Base-by-base conservation (phyloP, 768 basidiomycete species). In the Scleroderma citrinum region DNA sequence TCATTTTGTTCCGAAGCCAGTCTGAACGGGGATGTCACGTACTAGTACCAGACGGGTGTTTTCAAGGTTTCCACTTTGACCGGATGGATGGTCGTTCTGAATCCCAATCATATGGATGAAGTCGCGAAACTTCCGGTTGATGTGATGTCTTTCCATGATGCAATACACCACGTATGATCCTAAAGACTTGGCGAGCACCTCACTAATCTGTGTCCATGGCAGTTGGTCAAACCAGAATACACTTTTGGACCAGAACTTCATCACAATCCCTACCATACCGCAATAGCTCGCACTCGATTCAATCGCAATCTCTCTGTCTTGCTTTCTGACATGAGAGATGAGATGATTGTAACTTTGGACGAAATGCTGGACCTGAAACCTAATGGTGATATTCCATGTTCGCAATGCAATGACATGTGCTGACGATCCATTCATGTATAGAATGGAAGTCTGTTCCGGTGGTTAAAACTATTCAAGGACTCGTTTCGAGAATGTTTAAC, bases 241-340 rank as follows among this genome's bases (percentile, higher is more conserved):
- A 32, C 43, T 8, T 20, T 30, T 26, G 19, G 43, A 11, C 29
- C 17, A 19, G 29, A 30, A 17, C 19, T 44, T n/a, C n/a, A 5
- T 20, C 17, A 44, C 5, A 60, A 70, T 46, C 44, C 39, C 2
- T 72, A 70, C 38, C 71, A 71, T 40, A 38, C 61, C 17, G 30
- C 48, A 6, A 45, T 70, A 21, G 31, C 71, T 8, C 65, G 62
- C 13, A 50, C 49, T 2, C 50, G 62, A 20, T 56, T 73, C 10
- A 68, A 65, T 3, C 62, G 75, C 8, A 72, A 71, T 42, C 60
- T 79, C 7, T 66, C 60, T 0, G 48, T 44, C 2, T 50, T 72
- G 3, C 73, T 71, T 50, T 63, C 69, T 1, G 67, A 69, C n/a
- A 57, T 82, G 16, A 67, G 64, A 10, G 70, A 76, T 20, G 81